These are phyloP conservation scores for Aspergillus homomorphus DNA, from an alignment of 495 filamentous ascomycete species.

Conservation along the genomic window DNA sequence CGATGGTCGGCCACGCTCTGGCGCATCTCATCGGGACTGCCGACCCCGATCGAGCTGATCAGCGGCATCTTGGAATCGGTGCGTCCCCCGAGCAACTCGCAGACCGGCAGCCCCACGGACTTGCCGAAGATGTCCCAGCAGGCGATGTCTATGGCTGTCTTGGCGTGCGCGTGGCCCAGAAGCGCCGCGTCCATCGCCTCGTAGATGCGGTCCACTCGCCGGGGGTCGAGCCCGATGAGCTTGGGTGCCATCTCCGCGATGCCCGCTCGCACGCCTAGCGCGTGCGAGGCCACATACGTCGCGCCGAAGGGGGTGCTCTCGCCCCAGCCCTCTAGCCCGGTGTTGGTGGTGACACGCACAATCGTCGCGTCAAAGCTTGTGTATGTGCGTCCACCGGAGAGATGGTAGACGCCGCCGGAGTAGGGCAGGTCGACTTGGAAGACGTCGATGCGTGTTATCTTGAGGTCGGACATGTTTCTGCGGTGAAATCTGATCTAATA, in stretches of 20 bases:
- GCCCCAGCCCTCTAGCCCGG: constrained; percentile 11
- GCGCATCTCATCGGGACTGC: constrained; percentile 5
- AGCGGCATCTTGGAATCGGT: constrained; percentile 7
- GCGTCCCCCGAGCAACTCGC: constrained; percentile 12
- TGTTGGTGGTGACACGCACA: constrained; percentile 11
- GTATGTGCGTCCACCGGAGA: constrained; percentile 8
- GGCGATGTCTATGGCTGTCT: constrained; percentile 10
- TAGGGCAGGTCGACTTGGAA: constrained; percentile 13
- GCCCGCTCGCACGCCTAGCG: constrained; percentile 5
- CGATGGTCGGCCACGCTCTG: not conserved
- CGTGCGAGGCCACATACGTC: constrained; percentile 9
- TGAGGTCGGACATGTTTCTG: constrained; percentile 7
- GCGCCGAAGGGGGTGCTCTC: constrained; percentile 14
- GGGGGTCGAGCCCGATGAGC: constrained; percentile 12
- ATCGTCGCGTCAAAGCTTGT: constrained; percentile 10
- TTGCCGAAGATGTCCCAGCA: constrained; percentile 16
- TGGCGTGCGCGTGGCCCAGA: constrained; percentile 5
- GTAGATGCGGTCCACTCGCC: constrained; percentile 14
- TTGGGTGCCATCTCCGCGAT: constrained; percentile 10
- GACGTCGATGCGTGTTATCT: constrained; percentile 9
- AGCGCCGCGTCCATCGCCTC: constrained; percentile 11
- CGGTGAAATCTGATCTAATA: too few relatives aligned
- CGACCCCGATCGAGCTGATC: constrained; percentile 1
- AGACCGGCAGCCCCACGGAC: constrained; percentile 9
- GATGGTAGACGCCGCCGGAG: constrained; percentile 9